Conservation (phyloP, 352 stramenopile genomes). For the Phytophthora tubulina region DNA sequence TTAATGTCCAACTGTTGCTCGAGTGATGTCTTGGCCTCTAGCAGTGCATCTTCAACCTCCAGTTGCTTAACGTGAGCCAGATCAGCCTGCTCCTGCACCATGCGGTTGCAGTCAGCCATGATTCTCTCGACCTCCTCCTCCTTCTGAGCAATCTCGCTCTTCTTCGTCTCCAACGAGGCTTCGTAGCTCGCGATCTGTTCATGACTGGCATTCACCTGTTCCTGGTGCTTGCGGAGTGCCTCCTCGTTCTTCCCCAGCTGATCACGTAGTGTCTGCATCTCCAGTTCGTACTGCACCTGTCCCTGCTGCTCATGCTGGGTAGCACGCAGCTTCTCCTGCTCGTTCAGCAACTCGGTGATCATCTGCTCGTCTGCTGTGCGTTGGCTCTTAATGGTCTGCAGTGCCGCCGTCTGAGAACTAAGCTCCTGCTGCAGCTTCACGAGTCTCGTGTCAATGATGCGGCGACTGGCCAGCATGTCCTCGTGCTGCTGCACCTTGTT, state of each 20-base stretch:
- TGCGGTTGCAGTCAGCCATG: constrained; percentile 87
- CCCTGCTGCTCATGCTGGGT: constrained; percentile 62
- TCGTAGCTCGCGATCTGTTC: constrained; percentile 79
- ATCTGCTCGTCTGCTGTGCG: constrained; percentile 81
- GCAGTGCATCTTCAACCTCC: constrained; percentile 83
- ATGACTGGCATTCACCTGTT: constrained; percentile 73
- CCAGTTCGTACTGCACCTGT: constrained; percentile 64
- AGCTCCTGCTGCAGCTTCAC: constrained; percentile 78
- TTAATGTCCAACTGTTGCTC: constrained; percentile 90
- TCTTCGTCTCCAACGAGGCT: constrained; percentile 67
- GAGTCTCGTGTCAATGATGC: constrained; percentile 87
- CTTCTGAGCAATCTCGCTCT: constrained; percentile 72
- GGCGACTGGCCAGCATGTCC: constrained; percentile 87
- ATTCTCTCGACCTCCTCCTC: constrained; percentile 85
- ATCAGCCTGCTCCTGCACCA: constrained; percentile 88
- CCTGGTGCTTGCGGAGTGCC: constrained; percentile 72
- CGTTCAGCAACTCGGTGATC: constrained; percentile 86
- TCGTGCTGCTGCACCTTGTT: constrained; percentile 71
- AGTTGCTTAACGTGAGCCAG: constrained; percentile 81
- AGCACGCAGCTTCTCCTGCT: constrained; percentile 78
- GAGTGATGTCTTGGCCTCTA: constrained; percentile 87
- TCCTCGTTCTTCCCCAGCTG: constrained; percentile 80
- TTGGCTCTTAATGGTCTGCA: constrained; percentile 78
- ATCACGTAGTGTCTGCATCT: constrained; percentile 76
- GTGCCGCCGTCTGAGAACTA: constrained; percentile 56